Evolutionary conservation across 768 basidiomycete genomes (phyloP).

Genomic region (Boletus rex-veris): DNA sequence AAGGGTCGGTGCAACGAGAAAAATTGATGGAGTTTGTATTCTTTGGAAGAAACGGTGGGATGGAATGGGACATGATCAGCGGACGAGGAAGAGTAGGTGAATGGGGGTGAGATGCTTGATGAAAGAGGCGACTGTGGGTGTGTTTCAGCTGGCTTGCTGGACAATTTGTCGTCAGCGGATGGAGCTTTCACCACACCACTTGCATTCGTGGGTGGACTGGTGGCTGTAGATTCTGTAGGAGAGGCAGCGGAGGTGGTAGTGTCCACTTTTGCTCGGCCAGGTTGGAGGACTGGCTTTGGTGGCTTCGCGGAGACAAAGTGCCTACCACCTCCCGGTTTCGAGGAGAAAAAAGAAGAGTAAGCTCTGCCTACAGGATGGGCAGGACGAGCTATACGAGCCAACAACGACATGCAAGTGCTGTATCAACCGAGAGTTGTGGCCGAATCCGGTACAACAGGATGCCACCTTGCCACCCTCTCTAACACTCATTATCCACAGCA

Average conservation of each 20-base stretch:
- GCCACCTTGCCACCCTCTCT: neutral
- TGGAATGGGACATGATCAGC: slow-evolving; percentile 35
- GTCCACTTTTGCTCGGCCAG: slow-evolving; percentile 38
- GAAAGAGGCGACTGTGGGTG: slow-evolving; percentile 11
- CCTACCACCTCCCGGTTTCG: slow-evolving; percentile 69
- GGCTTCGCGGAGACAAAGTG: slow-evolving; percentile 75
- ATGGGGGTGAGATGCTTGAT: slow-evolving; percentile 15
- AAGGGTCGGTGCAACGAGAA: slow-evolving; percentile 81
- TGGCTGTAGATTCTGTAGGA: slow-evolving; percentile 27
- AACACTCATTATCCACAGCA: too few relatives aligned
- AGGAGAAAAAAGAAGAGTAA: slow-evolving; percentile 79
- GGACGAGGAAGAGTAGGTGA: slow-evolving; percentile 6
- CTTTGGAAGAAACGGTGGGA: slow-evolving; percentile 58
- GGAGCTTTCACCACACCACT: slow-evolving; percentile 14
- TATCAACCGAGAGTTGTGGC: neutral
- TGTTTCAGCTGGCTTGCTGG: slow-evolving; percentile 24
- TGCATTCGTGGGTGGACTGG: slow-evolving; percentile 14
- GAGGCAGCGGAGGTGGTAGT: slow-evolving; percentile 35
- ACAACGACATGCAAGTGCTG: slow-evolving; percentile 43
- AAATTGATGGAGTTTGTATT: slow-evolving; percentile 80
- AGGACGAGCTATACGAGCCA: slow-evolving; percentile 48
- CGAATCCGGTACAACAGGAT: neutral
- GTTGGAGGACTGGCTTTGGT: slow-evolving; percentile 43
- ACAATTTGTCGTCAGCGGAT: slow-evolving; percentile 27
- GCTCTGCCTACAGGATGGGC: slow-evolving; percentile 49